Base-by-base conservation (phyloP, 768 basidiomycete genomes). In the Podaxis sp. region DNA sequence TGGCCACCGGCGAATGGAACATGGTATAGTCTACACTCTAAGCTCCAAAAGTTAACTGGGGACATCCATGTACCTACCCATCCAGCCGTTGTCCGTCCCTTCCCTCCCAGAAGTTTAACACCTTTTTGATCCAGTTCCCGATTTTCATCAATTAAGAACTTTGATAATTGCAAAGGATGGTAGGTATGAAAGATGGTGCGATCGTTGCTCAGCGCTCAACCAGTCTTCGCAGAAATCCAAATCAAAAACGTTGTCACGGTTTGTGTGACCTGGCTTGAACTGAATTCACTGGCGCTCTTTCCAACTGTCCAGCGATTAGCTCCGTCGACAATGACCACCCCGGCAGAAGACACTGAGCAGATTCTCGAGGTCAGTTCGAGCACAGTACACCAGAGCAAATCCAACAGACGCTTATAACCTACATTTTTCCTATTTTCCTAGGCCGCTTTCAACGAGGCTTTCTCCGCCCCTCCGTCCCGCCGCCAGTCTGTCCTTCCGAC, bases 371-470 rank as follows among this genome's bases (percentile, higher is more conserved):
- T 57, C 17, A 51, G 52, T 39, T 19, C 5, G 7, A 1, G n/a
- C 4, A 4, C 2, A 19, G 22, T 42, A 3, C 22, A 11, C 19
- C 39, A 1, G 13, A 12, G 11, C 9, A 28, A 22, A 3, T 6
- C 12, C 36, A 38, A 8, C 60, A 57, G 11, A 56, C 19, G 24
- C 11, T 22, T 22, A 12, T 13, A 28, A 4, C n/a, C 24, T 17
- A 33, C 13, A 42, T 51, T 15, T 17, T 11, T 11, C 33, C 33
- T 33, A 33, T 9, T 9, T 33, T 36, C 33, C 1, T 33, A 76
- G 75, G 70, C 71, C 36, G 70, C 67, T 24, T 67, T 76, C 44
- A 63, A 67, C 48, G 65, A 74, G 44, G 73, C 76, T 17, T 77
- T 77, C 67, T 70, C 70, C 8, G 71, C 74, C 6, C 72, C 74